phyloP scores from a whole-genome alignment of 1,139 yeast genomes.

The Protomyces gravidus region DNA sequence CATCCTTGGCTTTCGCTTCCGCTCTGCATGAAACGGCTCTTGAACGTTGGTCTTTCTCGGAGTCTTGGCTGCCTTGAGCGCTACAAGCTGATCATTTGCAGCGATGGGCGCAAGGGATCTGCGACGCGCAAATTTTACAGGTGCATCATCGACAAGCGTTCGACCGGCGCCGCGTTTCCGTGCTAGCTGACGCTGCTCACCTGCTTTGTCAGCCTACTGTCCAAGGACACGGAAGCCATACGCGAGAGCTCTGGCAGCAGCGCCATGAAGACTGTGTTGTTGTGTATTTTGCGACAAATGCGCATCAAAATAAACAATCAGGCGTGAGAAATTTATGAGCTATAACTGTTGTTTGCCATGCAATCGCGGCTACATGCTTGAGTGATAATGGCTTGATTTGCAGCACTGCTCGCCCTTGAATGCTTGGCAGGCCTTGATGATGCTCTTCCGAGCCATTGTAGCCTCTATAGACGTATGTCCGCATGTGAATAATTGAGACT shows the following conservation, averaged over 20 bases:
- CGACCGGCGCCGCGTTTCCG: constrained; percentile 23
- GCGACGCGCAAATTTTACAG: constrained; percentile 2
- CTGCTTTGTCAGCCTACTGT: neutral
- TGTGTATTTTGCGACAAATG: too few relatives aligned
- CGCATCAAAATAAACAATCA: too few relatives aligned
- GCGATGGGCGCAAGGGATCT: neutral
- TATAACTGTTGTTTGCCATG: too few relatives aligned
- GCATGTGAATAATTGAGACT: too few relatives aligned
- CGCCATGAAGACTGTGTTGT: too few relatives aligned
- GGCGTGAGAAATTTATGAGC: too few relatives aligned
- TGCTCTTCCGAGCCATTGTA: too few relatives aligned
- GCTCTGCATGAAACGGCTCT: constrained; percentile 1
- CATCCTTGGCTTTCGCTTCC: neutral
- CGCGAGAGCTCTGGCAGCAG: neutral
- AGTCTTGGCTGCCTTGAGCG: neutral
- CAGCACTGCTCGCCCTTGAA: too few relatives aligned
- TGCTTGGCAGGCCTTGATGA: too few relatives aligned
- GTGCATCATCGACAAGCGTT: neutral
- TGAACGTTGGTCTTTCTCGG: neutral
- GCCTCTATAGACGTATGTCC: too few relatives aligned
- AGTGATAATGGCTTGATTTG: too few relatives aligned
- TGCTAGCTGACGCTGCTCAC: constrained; percentile 7
- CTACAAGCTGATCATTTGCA: neutral
- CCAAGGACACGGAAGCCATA: neutral
- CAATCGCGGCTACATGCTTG: too few relatives aligned